Percentiles rank a stretch among this genome's conserved stretches.
Evolutionary conservation across 2,329 filamentous ascomycete genomes (phyloP).

Genomic region (Penicillium sp.): DNA sequence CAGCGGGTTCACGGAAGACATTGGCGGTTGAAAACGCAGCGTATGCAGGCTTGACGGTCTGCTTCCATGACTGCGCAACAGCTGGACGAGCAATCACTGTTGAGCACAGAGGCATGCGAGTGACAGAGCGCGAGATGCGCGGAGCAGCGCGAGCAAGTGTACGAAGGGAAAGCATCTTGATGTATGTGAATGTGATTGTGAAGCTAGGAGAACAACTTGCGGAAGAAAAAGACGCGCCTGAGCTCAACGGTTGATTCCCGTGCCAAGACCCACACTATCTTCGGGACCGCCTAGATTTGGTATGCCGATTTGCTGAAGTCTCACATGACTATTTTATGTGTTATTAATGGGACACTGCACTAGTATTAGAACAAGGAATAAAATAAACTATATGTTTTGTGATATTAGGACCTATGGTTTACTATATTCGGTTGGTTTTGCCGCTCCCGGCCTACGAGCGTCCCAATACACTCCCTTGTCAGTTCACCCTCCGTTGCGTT

Average conservation of each 20-base stretch:
- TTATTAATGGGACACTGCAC: too few species aligned
- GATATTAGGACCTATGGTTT: too few species aligned
- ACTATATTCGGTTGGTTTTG: too few species aligned
- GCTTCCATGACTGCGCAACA: conserved; percentile 47
- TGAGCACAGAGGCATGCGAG: conserved; percentile 46
- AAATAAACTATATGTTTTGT: too few species aligned
- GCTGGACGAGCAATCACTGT: conserved; percentile 45
- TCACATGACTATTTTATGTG: too few species aligned
- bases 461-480: too few species aligned
- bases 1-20: conserved; percentile 39
- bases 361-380: too few species aligned
- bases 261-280: conserved; percentile 20
- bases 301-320: conserved; percentile 18
- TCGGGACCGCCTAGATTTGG: conserved; percentile 12
- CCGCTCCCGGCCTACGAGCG: too few species aligned
- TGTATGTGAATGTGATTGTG: conserved; percentile 7
- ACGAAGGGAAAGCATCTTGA: conserved; percentile 65
- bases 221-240: conserved; percentile 18
- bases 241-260: conserved; percentile 26
- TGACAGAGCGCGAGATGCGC: conserved; percentile 54
- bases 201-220: conserved; percentile 15
- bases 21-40: conserved; percentile 45
- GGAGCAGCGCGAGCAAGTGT: conserved; percentile 61
- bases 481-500: too few species aligned
- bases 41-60: conserved; percentile 35